Evolutionary conservation across 805 yeast genomes (phyloP).

Genomic region (Saccharomycopsis fodiens): DNA sequence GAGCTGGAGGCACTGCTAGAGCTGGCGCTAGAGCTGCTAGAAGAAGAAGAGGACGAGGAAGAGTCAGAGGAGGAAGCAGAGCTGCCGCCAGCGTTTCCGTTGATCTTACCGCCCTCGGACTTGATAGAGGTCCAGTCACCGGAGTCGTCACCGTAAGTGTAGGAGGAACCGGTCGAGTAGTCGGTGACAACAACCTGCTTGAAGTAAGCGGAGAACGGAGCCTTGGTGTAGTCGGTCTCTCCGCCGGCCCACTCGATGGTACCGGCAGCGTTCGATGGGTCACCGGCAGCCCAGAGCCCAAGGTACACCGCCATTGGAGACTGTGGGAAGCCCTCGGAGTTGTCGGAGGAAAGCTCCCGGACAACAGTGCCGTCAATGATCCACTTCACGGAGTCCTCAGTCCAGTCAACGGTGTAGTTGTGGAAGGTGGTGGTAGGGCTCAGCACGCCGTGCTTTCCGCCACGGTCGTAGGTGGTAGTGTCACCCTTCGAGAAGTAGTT

Average conservation of each 20-base stretch:
- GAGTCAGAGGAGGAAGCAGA: slow-evolving; percentile 17
- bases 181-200: slow-evolving; percentile 55
- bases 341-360: slow-evolving; percentile 49
- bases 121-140: slow-evolving; percentile 35
- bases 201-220: slow-evolving; percentile 64
- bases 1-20: slow-evolving; percentile 17
- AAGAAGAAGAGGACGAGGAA: slow-evolving; percentile 15
- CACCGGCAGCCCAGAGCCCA: slow-evolving; percentile 85
- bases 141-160: slow-evolving; percentile 32
- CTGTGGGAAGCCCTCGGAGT: slow-evolving; percentile 76
- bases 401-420: slow-evolving; percentile 85
- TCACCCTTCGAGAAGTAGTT: slow-evolving; percentile 78
- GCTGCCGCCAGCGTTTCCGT: slow-evolving; percentile 17
- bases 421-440: slow-evolving; percentile 52
- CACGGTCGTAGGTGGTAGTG: slow-evolving; percentile 72
- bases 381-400: slow-evolving; percentile 57
- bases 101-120: slow-evolving; percentile 24
- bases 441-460: slow-evolving; percentile 54
- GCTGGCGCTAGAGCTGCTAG: slow-evolving; percentile 15
- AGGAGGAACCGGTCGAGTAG: slow-evolving; percentile 56
- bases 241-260: slow-evolving; percentile 86
- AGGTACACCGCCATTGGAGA: slow-evolving; percentile 70
- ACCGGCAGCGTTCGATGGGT: slow-evolving; percentile 52
- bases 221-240: slow-evolving; percentile 49
- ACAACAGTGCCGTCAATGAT: slow-evolving; percentile 61